Base-by-base conservation (phyloP, 805 yeast genomes). In the Vanderwaltozyma polyspora region DNA sequence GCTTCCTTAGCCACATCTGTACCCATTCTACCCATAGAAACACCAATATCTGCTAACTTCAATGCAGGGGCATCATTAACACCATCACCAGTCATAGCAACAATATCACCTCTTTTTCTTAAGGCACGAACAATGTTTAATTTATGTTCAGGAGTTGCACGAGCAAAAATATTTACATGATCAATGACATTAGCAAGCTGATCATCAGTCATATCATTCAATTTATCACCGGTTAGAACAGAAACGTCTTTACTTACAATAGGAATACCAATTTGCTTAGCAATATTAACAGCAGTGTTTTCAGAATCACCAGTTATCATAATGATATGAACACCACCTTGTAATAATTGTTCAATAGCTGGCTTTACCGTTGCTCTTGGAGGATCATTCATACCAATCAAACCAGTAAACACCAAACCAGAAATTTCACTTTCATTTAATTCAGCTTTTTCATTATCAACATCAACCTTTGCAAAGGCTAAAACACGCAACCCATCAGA, bases 71-170 rank as follows among this genome's bases (percentile, higher is more conserved):
- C 98, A 68, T 91, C 99, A 57, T 91, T 91, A 7, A 97, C 89
- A 60, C 99, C 99, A 58, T 91, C 99, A 54, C 98, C 99, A 25
- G 97, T 87, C 95, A 89, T 87, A 17, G 96, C 98, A 34, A 89
- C 97, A 42, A 89, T 77, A 57, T 89, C 94, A 33, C 95, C 95
- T 54, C 94, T 72, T 55, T 74, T 72, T 57, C 87, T 94, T 43
- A 87, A 67, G 0, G 95, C 95, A 51, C 81, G 75, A 23, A 87
- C 94, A 58, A 87, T 87, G 40, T 81, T 70, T 41, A 87, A 79
- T 55, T 87, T 87, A 59, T 87, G 95, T 54, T 86, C 94, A 1
- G 96, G 96, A 1, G 95, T 79, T 7, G 95, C 86, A 64, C 96
- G 76, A 5, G 96, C 95, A 67, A 87, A 86, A 4, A 86, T 83